phyloP scores from a whole-genome alignment of 257 asterid species.

The Penstemon newberryi region DNA sequence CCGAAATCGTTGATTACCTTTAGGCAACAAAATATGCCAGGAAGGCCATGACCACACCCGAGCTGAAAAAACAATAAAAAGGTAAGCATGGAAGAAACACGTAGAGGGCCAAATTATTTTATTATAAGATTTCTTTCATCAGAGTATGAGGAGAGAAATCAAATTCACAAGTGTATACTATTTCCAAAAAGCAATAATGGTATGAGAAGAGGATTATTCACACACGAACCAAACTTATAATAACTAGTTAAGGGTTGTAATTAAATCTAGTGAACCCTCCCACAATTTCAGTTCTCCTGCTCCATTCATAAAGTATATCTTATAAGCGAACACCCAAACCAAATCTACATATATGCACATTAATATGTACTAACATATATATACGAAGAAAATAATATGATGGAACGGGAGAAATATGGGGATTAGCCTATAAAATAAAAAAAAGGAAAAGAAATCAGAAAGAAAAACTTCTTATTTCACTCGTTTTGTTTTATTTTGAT shows the following conservation, averaged over 20 bases:
- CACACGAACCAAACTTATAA: background rate
- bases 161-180: background rate
- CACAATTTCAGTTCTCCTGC: conserved; percentile 92
- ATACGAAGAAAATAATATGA: background rate
- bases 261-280: conserved; percentile 91
- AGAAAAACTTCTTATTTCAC: too few relatives aligned
- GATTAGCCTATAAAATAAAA: too few relatives aligned
- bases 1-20: conserved; percentile 46
- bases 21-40: conserved; percentile 79
- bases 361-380: background rate
- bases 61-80: conserved; percentile 54
- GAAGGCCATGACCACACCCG: conserved; percentile 99
- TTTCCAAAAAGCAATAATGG: background rate
- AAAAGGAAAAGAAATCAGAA: too few relatives aligned
- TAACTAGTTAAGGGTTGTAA: conserved; percentile 49
- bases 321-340: background rate
- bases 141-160: background rate
- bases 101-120: background rate
- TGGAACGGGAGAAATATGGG: too few relatives aligned
- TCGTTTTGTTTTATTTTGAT: too few relatives aligned
- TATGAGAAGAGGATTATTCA: background rate
- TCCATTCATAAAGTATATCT: conserved; percentile 24
- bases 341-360: background rate
- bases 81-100: conserved; percentile 20
- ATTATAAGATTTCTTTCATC: background rate